phyloP scores from a whole-genome alignment of 176 grass and related monocot genomes.

The Aegilops tauschii region DNA sequence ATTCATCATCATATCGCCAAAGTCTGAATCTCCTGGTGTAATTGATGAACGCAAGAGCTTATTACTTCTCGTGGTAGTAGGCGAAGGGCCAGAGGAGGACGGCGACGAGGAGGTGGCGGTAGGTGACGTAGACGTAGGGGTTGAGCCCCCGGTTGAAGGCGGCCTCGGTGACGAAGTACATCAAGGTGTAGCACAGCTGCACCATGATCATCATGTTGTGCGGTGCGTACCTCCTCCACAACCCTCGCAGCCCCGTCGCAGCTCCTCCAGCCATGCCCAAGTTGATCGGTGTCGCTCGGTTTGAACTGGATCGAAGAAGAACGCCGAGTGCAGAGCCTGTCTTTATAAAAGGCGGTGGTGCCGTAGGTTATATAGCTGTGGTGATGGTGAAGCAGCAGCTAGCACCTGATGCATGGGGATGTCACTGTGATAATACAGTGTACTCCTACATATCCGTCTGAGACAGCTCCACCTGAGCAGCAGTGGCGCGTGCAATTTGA shows the following conservation, averaged over 20 bases:
- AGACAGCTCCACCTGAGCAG: no score
- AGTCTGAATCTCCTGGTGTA: background rate
- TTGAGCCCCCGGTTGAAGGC: conserved; percentile 73
- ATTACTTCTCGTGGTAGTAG: conserved; percentile 85
- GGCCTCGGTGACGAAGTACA: conserved; percentile 93
- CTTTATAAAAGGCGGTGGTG: no score
- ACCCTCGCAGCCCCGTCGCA: background rate
- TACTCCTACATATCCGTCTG: no score
- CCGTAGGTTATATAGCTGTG: no score
- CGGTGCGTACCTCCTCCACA: conserved; percentile 52
- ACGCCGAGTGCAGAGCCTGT: no score
- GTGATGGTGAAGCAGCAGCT: no score
- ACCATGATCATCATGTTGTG: conserved; percentile 68
- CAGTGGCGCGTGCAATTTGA: no score
- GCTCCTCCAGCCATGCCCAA: background rate
- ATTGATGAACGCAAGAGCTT: background rate
- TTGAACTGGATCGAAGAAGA: background rate
- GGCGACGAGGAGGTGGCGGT: conserved; percentile 60
- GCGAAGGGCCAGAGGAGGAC: conserved; percentile 68
- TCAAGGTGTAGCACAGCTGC: conserved; percentile 80
- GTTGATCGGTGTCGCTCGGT: background rate
- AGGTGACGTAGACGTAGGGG: conserved; percentile 76
- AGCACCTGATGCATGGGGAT: no score
- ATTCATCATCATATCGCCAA: background rate
- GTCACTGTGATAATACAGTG: no score